phyloP scores from a whole-genome alignment of 2,329 filamentous ascomycete species.

The Nemania serpens region DNA sequence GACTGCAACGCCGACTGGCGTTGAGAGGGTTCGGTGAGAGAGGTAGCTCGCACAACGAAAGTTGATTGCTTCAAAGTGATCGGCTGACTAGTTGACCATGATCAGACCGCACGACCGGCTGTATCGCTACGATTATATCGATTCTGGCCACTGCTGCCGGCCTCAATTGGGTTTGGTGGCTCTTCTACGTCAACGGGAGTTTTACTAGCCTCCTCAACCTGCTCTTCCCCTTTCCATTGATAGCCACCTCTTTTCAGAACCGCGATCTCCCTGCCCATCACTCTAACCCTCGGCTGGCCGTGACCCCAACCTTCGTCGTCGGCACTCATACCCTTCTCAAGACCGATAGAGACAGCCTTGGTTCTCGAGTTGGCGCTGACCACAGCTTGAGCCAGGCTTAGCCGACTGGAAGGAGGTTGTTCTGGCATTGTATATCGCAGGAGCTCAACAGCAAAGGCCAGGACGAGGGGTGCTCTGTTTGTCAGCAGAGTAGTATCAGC shows the following conservation, averaged over 20 bases:
- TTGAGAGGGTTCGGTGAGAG: slow-evolving; percentile 46
- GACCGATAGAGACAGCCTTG: slow-evolving; percentile 75
- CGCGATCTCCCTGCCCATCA: slow-evolving; percentile 74
- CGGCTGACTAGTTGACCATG: slow-evolving; percentile 58
- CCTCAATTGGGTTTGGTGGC: slow-evolving; percentile 25
- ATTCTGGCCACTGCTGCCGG: slow-evolving; percentile 26
- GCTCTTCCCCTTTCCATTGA: slow-evolving; percentile 55
- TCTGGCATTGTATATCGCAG: slow-evolving; percentile 82
- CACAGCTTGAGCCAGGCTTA: slow-evolving; percentile 83
- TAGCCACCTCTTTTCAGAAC: slow-evolving; percentile 82
- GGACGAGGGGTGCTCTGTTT: slow-evolving; percentile 79
- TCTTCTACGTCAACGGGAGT: slow-evolving; percentile 18
- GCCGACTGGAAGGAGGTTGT: slow-evolving; percentile 80
- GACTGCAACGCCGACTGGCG: slow-evolving; percentile 51
- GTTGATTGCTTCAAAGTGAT: slow-evolving; percentile 59
- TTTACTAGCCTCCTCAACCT: slow-evolving; percentile 29
- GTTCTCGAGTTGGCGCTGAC: slow-evolving; percentile 80
- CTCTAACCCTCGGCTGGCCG: slow-evolving; percentile 73
- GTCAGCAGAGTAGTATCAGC: slow-evolving; percentile 65
- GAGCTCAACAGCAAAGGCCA: slow-evolving; percentile 54
- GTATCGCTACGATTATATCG: slow-evolving; percentile 23
- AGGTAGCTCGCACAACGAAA: slow-evolving; percentile 60
- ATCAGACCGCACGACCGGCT: slow-evolving; percentile 32
- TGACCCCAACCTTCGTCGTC: slow-evolving; percentile 75
- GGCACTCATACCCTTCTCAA: slow-evolving; percentile 67